Evolutionary conservation across 495 filamentous ascomycete species (phyloP).

Genomic region (Podospora fimiseda): DNA sequence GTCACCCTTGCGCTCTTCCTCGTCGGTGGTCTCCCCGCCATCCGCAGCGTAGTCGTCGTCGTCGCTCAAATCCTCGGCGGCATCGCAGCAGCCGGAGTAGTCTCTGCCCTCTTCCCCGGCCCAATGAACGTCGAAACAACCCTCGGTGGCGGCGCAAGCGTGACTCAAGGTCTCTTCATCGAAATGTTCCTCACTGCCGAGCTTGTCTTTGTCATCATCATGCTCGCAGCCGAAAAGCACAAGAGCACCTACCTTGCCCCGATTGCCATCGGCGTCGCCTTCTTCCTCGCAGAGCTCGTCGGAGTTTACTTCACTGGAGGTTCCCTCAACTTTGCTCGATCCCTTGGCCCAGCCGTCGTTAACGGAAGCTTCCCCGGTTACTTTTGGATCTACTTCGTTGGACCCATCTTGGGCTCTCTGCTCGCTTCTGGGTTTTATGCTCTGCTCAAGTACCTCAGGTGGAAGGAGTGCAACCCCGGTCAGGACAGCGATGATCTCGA

Average conservation of each 20-base stretch:
- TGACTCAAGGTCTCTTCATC: slow-evolving; percentile 63
- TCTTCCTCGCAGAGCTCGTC: slow-evolving; percentile 62
- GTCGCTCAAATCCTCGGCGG: slow-evolving; percentile 51
- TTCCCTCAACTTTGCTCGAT: slow-evolving; percentile 54
- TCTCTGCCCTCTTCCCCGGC: slow-evolving; percentile 57
- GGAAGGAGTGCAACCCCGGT: slow-evolving; percentile 62
- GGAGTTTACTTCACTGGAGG: slow-evolving; percentile 59
- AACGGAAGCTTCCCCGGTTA: slow-evolving; percentile 54
- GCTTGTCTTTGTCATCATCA: slow-evolving; percentile 72
- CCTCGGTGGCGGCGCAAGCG: slow-evolving; percentile 49
- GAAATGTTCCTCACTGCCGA: slow-evolving; percentile 76
- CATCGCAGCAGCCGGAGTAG: slow-evolving; percentile 54
- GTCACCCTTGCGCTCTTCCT: slow-evolving; percentile 52
- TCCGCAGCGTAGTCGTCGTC: slow-evolving; percentile 47
- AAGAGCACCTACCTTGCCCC: slow-evolving; percentile 73
- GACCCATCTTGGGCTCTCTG: slow-evolving; percentile 49
- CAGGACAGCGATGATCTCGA: slow-evolving; percentile 24
- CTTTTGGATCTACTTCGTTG: slow-evolving; percentile 69
- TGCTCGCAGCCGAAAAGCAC: slow-evolving; percentile 79
- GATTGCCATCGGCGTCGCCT: slow-evolving; percentile 65
- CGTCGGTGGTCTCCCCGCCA: slow-evolving; percentile 46
- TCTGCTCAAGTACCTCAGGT: slow-evolving; percentile 61
- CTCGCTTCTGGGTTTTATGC: slow-evolving; percentile 64
- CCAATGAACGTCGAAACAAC: slow-evolving; percentile 54
- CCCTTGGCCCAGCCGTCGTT: slow-evolving; percentile 51